A percentile compares a stretch with the other conserved stretches of the same genome.
Conservation (phyloP, 768 basidiomycete species). For the Auriscalpium vulgare region DNA sequence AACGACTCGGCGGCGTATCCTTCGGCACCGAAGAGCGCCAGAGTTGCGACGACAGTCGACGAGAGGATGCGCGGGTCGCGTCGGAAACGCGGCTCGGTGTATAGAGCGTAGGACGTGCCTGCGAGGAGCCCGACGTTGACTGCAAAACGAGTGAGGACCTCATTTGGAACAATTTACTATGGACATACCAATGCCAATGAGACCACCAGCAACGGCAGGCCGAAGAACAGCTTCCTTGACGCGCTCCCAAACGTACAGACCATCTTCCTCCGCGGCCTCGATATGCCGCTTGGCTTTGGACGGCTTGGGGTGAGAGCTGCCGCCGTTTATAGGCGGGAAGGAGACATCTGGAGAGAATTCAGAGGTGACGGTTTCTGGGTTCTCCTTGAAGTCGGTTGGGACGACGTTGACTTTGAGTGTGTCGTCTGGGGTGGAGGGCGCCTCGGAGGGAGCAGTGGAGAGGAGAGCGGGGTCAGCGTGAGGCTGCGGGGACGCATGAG, state of each 20-base stretch:
- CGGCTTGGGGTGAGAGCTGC: slow-evolving; percentile 3
- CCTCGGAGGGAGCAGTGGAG: slow-evolving; percentile 36
- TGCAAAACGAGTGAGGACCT: slow-evolving; percentile 17
- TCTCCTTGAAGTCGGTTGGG: slow-evolving; percentile 37
- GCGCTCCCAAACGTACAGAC: slow-evolving; percentile 42
- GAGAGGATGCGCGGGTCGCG: slow-evolving; percentile 47
- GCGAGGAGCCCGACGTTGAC: slow-evolving; percentile 68
- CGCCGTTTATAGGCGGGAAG: neutral
- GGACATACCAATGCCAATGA: slow-evolving; percentile 56
- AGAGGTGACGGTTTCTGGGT: slow-evolving; percentile 34
- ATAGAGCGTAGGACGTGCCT: slow-evolving; percentile 54
- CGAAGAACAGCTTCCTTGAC: slow-evolving; percentile 49
- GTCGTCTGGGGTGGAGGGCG: slow-evolving; percentile 37
- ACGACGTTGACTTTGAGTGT: slow-evolving; percentile 51
- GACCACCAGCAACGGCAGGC: slow-evolving; percentile 64
- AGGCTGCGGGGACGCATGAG: slow-evolving; percentile 32
- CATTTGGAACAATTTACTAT: neutral
- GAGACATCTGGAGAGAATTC: slow-evolving; percentile 3
- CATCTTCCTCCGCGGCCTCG: slow-evolving; percentile 42
- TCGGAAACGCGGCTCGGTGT: slow-evolving; percentile 52
- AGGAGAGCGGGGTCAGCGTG: slow-evolving; percentile 58
- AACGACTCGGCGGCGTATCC: slow-evolving; percentile 57
- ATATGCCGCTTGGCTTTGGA: slow-evolving; percentile 26
- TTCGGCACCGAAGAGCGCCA: slow-evolving; percentile 53
- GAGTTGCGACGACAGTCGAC: slow-evolving; percentile 43